Base-by-base conservation (phyloP, 164 flowering plant species). In the Nymphaea thermarum region DNA sequence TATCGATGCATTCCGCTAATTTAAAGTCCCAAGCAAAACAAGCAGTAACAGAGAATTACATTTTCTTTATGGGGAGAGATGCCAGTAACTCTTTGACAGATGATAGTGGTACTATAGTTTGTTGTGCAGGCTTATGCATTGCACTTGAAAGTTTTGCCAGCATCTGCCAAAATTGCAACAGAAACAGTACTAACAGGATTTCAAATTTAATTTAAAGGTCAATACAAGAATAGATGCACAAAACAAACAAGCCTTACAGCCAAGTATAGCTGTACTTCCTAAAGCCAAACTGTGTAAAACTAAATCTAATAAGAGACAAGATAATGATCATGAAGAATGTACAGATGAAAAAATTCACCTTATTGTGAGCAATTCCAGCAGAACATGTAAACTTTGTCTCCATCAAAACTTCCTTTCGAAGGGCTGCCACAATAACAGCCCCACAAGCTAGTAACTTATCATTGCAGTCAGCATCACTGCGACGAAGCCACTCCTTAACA, bases 291-390 rank as follows among this genome's bases (percentile, higher is more conserved):
- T 25, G 36, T 25, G 36, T 25, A 25, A 25, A 25, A 25, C 36
- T 25, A 25, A 25, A 25, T 25, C 36, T 25, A 25, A 25, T 25
- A 25, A 25, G 36, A 25, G 36, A 25, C 36, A 25, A 25, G 36
- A 25, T 25, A 25, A 25, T 25, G 36, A 25, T 25, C 36, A 25
- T 25, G 36, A 25, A 25, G 36, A 25, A 25, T 25, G 7, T 45
- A 10, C 63, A 61, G 17, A 61, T 16, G 17, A 15, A 61, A 61
- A 25, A 2, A 7, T 6, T 25, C 6, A 89, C 98, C 94, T 94
- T 94, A 70, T 94, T 91, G 79, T 91, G 99, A 72, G 99, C 97
- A 71, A 94, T 83, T 61, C 99, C 99, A 3, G 99, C 97, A 76
- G 99, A 94, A 80, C 99, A 94, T 64, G 99, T 89, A 73, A 94